phyloP scores from a whole-genome alignment of 31 red algal genomes.

The Odonthalia washingtoniensis region DNA sequence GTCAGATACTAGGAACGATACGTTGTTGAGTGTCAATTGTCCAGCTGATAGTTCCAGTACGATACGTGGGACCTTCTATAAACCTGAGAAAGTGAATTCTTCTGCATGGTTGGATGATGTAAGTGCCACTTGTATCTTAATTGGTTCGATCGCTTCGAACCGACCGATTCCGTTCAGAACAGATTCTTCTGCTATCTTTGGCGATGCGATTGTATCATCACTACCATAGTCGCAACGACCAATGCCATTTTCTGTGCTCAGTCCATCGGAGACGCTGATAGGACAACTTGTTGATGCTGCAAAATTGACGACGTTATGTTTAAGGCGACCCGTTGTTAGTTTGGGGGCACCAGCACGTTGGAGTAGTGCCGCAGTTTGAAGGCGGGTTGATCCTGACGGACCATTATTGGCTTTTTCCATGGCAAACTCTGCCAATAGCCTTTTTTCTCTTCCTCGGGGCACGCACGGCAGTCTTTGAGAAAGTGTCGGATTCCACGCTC shows the following conservation, averaged over 20 bases:
- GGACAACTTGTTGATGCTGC: not conserved
- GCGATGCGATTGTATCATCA: not conserved
- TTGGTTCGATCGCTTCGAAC: not conserved
- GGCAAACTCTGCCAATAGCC: no score
- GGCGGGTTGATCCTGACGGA: no score
- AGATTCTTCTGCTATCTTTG: not conserved
- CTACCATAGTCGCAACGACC: no score
- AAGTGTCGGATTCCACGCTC: no score
- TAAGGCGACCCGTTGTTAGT: no score
- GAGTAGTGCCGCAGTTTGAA: no score
- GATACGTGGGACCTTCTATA: not conserved
- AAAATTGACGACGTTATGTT: no score
- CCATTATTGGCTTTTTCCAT: no score
- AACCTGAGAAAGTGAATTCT: not conserved
- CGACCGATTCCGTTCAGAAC: constrained; percentile 1
- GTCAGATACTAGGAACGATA: constrained; percentile 11
- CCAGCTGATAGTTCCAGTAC: not conserved
- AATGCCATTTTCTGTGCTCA: no score
- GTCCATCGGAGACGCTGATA: not conserved
- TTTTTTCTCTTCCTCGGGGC: no score
- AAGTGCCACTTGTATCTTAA: not conserved
- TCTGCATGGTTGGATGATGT: not conserved
- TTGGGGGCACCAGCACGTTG: no score
- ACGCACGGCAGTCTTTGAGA: no score
- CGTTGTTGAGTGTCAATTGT: not conserved